A percentile compares a stretch with the other conserved stretches of the same genome.
phyloP scores from a whole-genome alignment of 2,329 filamentous ascomycete species.

The Ploettnerulaceae sp. region DNA sequence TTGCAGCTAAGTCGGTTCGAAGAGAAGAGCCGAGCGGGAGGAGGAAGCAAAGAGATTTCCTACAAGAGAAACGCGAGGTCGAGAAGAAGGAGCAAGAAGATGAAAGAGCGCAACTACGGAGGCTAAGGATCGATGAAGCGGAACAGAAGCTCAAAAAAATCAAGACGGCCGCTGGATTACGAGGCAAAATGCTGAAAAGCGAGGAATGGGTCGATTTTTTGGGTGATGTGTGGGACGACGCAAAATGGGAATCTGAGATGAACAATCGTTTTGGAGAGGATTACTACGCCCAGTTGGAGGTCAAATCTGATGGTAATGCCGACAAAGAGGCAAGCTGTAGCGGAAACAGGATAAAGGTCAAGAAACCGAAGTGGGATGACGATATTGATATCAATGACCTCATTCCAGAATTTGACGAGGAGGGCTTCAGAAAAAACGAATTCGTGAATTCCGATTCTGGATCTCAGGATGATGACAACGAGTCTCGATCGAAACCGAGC shows the following conservation, averaged over 20 bases:
- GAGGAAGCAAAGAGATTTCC: conserved; percentile 72
- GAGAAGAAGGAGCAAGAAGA: conserved; percentile 71
- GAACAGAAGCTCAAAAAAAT: conserved; percentile 84
- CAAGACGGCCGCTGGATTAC: conserved; percentile 79
- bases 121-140: conserved; percentile 85
- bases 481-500: conserved; percentile 55
- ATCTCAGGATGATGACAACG: conserved; percentile 41
- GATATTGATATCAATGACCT: conserved; percentile 97
- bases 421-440: conserved; percentile 45
- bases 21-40: conserved; percentile 75
- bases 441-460: conserved; percentile 54
- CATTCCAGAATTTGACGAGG: conserved; percentile 77
- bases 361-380: conserved; percentile 91
- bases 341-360: conserved; percentile 60
- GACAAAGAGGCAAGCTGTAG: conserved; percentile 47
- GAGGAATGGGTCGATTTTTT: conserved; percentile 82
- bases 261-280: conserved; percentile 78
- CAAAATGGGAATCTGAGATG: conserved; percentile 90
- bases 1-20: conserved; percentile 76
- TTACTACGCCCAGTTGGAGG: conserved; percentile 74
- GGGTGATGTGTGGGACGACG: conserved; percentile 83
- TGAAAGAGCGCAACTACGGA: conserved; percentile 78
- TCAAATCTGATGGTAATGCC: conserved; percentile 51
- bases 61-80: conserved; percentile 71
- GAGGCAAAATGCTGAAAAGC: conserved; percentile 60